Base-by-base conservation (phyloP, 345 rosid species). In the Citrus unshiu region DNA sequence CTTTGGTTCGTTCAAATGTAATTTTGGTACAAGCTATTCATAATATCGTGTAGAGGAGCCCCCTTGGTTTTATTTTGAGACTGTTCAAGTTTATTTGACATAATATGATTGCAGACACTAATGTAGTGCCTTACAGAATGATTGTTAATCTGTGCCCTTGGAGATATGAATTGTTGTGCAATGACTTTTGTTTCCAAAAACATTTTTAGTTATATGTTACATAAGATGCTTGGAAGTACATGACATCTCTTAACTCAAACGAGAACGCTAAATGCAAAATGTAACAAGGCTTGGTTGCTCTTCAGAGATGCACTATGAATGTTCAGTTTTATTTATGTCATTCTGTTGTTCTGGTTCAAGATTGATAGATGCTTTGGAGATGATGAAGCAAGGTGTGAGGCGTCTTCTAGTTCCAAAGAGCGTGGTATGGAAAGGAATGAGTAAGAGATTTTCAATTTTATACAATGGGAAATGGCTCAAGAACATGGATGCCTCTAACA, bases 331-430 rank as follows among this genome's bases (percentile, higher is more conserved):
- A 30, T 71, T 76, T 24, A 73, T 77, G 78, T 30, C 37, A 24
- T 70, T 74, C n/a, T 83, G 60, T n/a, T 51, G 30, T 75, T 73
- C 32, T 77, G 72, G 67, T 76, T 83, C 64, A 79, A 96, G 99
- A 84, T 84, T 96, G 87, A 91, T 96, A 65, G 99, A 96, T 81
- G 98, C 98, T 10, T 70, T 96, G 81, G 99, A 94, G 87, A 96
- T 94, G 99, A 96, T 94, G 98, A 96, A 93, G 89, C 98, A 96
- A 76, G 98, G 97, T 18, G 98, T 90, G 73, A 89, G 90, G 81
- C 92, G 98, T 68, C 98, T 96, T 80, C 90, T 96, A 19, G 97
- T 96, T 75, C 91, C 90, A 0, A 96, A 94, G 85, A 88, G 93
- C 70, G 85, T 81, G 35, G 89, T 73, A 29, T 93, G 97, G 98